phyloP scores from a whole-genome alignment of 2,329 filamentous ascomycete species.

The Ophiostoma sp. region DNA sequence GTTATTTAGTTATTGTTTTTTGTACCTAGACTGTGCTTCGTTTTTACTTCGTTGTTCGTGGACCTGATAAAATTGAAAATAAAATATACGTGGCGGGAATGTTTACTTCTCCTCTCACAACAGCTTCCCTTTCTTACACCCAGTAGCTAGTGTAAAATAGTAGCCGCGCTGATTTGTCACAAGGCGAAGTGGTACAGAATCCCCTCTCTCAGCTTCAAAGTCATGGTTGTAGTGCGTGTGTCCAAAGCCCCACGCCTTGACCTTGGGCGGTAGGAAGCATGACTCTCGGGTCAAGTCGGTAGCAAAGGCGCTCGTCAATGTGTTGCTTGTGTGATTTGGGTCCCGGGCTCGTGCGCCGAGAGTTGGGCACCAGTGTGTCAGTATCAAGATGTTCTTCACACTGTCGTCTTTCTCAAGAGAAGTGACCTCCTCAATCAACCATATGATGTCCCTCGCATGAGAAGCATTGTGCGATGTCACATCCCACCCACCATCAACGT shows the following conservation, averaged over 20 bases:
- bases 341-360: conserved; percentile 38
- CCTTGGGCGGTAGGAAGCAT: conserved; percentile 40
- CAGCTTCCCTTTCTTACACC: conserved; percentile 34
- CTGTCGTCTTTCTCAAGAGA: too few relatives aligned
- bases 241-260: conserved; percentile 50
- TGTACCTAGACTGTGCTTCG: too few relatives aligned
- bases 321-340: conserved; percentile 38
- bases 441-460: conserved; percentile 44
- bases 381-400: conserved; percentile 40
- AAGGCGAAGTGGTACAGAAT: neutral
- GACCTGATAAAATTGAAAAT: too few relatives aligned
- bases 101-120: too few relatives aligned
- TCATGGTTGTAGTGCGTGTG: conserved; percentile 52
- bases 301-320: conserved; percentile 38
- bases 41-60: too few relatives aligned
- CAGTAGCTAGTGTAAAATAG: conserved; percentile 39
- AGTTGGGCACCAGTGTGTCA: conserved; percentile 48
- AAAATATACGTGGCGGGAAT: too few relatives aligned
- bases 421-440: too few relatives aligned
- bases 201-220: conserved; percentile 33
- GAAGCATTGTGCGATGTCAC: conserved; percentile 41
- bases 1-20: too few relatives aligned
- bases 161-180: conserved; percentile 26
- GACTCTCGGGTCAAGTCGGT: conserved; percentile 42
- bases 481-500: conserved; percentile 38